A percentile compares a stretch with the other conserved stretches of the same genome.
Conservation (phyloP, 2,329 filamentous ascomycete genomes). For the Cercospora nicotianae region DNA sequence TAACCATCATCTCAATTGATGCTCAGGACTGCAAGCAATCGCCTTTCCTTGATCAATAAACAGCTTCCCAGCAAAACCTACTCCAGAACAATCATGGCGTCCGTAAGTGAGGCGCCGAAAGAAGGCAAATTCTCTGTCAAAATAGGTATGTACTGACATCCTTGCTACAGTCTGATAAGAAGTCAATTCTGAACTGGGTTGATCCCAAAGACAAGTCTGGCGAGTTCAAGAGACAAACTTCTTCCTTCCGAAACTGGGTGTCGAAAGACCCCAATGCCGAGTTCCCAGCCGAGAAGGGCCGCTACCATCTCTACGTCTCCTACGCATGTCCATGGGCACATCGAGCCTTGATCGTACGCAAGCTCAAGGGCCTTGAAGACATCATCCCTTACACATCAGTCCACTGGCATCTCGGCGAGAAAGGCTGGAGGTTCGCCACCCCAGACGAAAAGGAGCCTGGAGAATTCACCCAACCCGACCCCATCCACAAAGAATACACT, state of each 20-base stretch:
- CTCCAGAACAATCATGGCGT: slow-evolving; percentile 23
- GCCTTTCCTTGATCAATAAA: slow-evolving; percentile 6
- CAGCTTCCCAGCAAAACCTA: background rate
- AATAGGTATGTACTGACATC: slow-evolving; percentile 14
- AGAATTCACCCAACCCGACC: slow-evolving; percentile 59
- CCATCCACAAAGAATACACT: slow-evolving; percentile 66
- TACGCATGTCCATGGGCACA: slow-evolving; percentile 96
- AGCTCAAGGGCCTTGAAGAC: slow-evolving; percentile 89
- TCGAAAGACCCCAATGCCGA: slow-evolving; percentile 68
- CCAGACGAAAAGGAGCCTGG: slow-evolving; percentile 60
- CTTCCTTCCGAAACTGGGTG: slow-evolving; percentile 78
- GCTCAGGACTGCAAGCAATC: slow-evolving; percentile 9
- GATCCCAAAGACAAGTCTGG: slow-evolving; percentile 73
- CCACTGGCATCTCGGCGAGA: slow-evolving; percentile 82
- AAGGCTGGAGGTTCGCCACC: slow-evolving; percentile 80
- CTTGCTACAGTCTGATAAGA: slow-evolving; percentile 24
- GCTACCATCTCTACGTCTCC: slow-evolving; percentile 93
- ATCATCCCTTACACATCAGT: slow-evolving; percentile 78
- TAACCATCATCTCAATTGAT: slow-evolving; percentile 3
- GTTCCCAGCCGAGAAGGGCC: slow-evolving; percentile 81
- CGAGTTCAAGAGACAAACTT: slow-evolving; percentile 88
- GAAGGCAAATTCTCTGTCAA: background rate
- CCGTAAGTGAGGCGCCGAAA: slow-evolving; percentile 15
- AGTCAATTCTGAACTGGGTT: slow-evolving; percentile 78
- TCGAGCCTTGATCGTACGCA: slow-evolving; percentile 80